These are phyloP conservation scores for Trichoderma asperellum DNA, from an alignment of 2,329 filamentous ascomycete genomes.

Conservation along the genomic window DNA sequence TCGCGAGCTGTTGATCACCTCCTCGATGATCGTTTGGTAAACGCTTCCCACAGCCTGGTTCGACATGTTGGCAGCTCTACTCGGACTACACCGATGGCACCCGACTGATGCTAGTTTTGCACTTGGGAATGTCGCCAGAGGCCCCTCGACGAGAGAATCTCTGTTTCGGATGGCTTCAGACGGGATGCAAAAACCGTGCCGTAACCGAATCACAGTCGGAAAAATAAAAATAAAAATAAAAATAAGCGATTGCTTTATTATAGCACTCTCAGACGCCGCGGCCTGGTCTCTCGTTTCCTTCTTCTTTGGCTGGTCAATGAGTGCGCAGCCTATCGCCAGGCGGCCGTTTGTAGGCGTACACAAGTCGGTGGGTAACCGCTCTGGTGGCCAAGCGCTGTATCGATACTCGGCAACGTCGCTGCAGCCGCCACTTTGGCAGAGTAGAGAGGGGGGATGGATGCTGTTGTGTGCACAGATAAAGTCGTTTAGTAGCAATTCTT, in stretches of 20 bases:
- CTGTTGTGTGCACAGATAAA: slow-evolving; percentile 4
- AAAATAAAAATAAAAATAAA: background rate
- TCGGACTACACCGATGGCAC: slow-evolving; percentile 27
- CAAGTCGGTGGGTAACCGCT: slow-evolving; percentile 28
- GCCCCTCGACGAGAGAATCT: background rate
- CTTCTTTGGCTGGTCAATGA: background rate
- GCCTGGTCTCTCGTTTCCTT: background rate
- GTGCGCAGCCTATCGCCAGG: slow-evolving; percentile 16
- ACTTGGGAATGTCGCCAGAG: background rate
- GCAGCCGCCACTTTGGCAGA: slow-evolving; percentile 20
- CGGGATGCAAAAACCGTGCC: background rate
- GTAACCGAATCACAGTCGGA: slow-evolving; percentile 1
- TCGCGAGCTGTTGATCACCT: slow-evolving; percentile 88
- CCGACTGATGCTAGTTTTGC: slow-evolving; percentile 24
- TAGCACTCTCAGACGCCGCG: background rate
- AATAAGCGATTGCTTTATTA: background rate
- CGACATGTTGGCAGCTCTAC: slow-evolving; percentile 52
- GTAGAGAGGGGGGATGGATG: background rate
- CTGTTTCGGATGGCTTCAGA: background rate
- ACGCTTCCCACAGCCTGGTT: slow-evolving; percentile 70
- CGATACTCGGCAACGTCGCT: slow-evolving; percentile 12
- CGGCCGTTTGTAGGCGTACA: slow-evolving; percentile 25
- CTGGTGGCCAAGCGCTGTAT: slow-evolving; percentile 13
- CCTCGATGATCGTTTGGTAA: slow-evolving; percentile 77
- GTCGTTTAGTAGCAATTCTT: slow-evolving; percentile 4